Evolutionary conservation across 2,329 filamentous ascomycete genomes (phyloP), one percentile per base, ranked within the genome.

Genomic region (Plenodomus biglobosus): DNA sequence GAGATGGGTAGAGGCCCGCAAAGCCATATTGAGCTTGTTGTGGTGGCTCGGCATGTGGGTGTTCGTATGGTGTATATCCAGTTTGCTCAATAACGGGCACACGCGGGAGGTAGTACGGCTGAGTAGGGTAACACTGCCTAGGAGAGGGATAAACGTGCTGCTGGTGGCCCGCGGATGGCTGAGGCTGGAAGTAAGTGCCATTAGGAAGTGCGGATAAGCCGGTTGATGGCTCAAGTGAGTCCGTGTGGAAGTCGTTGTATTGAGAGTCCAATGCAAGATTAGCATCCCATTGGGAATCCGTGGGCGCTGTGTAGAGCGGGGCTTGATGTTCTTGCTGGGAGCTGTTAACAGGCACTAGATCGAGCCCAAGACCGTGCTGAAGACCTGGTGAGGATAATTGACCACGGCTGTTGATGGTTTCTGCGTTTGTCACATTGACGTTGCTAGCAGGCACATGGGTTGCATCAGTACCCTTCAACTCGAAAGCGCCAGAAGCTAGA

Each of bases 161-260:
- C 11, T 32, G 27, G 11, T 32, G 15, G 27, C 27, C 27, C 3
- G 27, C 13, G 11, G 8, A 15, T 15, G 6, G 27, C 27, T 32
- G 27, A 32, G 27, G 27, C 3, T 39, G 22, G 7, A 27, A 48
- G 2, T 24, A 19, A 34, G 34, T 43, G 15, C 44, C 42, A 11
- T 40, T 22, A 15, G 52, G 52, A 17, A 54, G 16, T 8, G 48
- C 48, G 11, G 44, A 52, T 6, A 54, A 18, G 7, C 48, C 52
- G 7, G 44, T 42, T 19, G 52, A 52, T 11, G 45, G 30, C 6
- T 36, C 24, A 24, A 38, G 20, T 19, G 42, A 18, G 4, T 27
- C 30, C 16, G 42, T 11, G 27, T 32, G 15, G 3, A 32, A 3
- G 13, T 10, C 15, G 8, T 15, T 32, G 13, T 11, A 32, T 3